Evolutionary conservation across 345 rosid species (phyloP), one percentile per base, ranked within the genome.

Genomic region (Dimocarpus longan): DNA sequence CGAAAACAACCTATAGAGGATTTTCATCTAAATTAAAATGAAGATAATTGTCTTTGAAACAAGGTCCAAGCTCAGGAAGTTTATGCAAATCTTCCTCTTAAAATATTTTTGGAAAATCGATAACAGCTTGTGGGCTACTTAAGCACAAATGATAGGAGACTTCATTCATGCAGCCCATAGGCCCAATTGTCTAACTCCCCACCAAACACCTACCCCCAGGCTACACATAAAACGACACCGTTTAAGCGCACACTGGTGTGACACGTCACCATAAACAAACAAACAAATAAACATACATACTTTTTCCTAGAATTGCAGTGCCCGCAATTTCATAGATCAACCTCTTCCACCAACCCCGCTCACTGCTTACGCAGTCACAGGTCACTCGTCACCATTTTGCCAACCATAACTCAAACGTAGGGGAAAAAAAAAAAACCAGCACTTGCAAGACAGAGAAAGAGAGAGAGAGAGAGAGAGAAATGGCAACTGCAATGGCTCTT

Each of bases 401-500:
- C 73, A 67, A 67, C 39, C 24, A 10, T 7, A 3, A 7, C 52
- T 11, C 37, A 32, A 32, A 32, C 3, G 4, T 1, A 32, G 37
- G 3, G 2, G 2, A 56, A 66, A 56, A 21, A 48, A 18, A 10
- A n/a, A 64, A 8, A 21, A 2, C 11, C 16, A 64, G 63, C 69
- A 28, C 54, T 22, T 18, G 39, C 67, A 10, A 24, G 56, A 32
- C 60, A 48, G 66, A 46, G 68, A 79, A 76, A 59, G 70, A 79
- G 76, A 59, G 70, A 66, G 74, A 77, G 68, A 79, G 78, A 59
- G 70, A 79, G 76, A 59, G 70, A 66, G 74, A 77, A 40, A 71
- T 77, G 80, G 81, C 88, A 48, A 85, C 88, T 92, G 90, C 95
- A 62, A 82, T 87, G 80, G 92, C 92, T 80, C 92, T 95, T 80